Evolutionary conservation across 164 flowering plant species (phyloP), one percentile per base, ranked within the genome.

Genomic region (Malania oleifera): DNA sequence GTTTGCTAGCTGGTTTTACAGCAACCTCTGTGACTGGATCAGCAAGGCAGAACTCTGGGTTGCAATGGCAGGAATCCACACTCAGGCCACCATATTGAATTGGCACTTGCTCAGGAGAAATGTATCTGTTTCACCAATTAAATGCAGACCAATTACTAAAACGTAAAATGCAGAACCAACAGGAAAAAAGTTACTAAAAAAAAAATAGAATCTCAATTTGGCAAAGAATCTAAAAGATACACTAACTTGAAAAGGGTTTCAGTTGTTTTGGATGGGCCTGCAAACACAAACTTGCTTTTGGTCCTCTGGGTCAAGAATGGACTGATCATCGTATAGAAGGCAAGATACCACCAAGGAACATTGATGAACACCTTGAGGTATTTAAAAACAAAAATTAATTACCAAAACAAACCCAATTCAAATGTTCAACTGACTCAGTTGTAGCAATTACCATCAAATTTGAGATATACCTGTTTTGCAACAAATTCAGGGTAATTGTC

Each of bases 271-370:
- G 96, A 76, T 38, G 96, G 91, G 1, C 96, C 89, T 0, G 92
- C 96, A 67, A 80, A 83, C 5, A 90, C 89, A 68, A 90, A 83
- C 81, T 93, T 93, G 96, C 99, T 93, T 85, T 85, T 90, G 73
- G 93, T 86, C 72, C 99, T 86, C 59, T 76, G 87, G 0, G 97
- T 86, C 39, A 93, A 40, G 75, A 93, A 81, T 20, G 96, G 86
- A 57, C 90, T 85, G 44, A 90, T 83, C 89, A 93, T 75, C 69
- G 78, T 74, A 54, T 78, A 67, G 75, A 80, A 76, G 0, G 95
- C 91, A 41, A 86, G 65, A 56, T 90, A 90, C 99, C 99, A 93
- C 99, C 99, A 90, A 15, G 99, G 97, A 58, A 90, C 97, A 69
- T 93, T 93, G 78, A 93, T 74, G 52, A 89, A 82, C 66, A 90